phyloP scores from a whole-genome alignment of 495 filamentous ascomycete species.

The Podospora appendiculata region DNA sequence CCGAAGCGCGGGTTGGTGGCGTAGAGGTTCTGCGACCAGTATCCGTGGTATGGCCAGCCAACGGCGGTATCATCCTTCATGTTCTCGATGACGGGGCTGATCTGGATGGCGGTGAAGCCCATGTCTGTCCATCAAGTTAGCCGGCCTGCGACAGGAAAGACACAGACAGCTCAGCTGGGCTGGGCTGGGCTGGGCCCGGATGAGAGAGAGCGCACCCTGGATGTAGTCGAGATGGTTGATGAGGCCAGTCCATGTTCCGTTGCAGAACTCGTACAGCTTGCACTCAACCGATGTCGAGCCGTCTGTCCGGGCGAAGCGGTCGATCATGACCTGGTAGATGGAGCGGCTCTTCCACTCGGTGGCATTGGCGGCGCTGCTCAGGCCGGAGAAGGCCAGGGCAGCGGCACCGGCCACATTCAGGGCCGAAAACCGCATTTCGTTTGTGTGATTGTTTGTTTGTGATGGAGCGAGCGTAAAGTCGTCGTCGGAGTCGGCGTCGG shows the following conservation, averaged over 20 bases:
- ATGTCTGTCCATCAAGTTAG: constrained; percentile 51
- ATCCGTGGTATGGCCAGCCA: constrained; percentile 62
- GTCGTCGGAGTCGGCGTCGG: too few species aligned
- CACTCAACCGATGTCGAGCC: constrained; percentile 51
- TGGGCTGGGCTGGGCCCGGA: neutral
- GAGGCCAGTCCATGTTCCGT: constrained; percentile 54
- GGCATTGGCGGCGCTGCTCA: constrained; percentile 14
- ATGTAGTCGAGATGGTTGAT: constrained; percentile 27
- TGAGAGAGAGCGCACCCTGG: constrained; percentile 9
- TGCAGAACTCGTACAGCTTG: constrained; percentile 57
- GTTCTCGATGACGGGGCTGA: constrained; percentile 64
- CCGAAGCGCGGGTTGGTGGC: constrained; percentile 58
- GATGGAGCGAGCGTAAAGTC: too few species aligned
- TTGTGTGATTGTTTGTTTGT: neutral
- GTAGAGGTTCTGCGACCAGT: constrained; percentile 65
- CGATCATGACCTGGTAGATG: constrained; percentile 32
- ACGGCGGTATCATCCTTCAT: constrained; percentile 42
- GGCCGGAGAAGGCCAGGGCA: constrained; percentile 17
- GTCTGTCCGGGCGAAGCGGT: constrained; percentile 63
- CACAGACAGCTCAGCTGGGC: too few species aligned
- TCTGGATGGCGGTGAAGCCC: constrained; percentile 80
- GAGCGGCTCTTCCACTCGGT: constrained; percentile 46
- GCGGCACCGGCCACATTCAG: constrained; percentile 13
- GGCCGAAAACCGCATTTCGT: constrained; percentile 14
- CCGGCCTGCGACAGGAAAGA: neutral